These are phyloP conservation scores for Diatrype stigma DNA, from an alignment of 2,329 filamentous ascomycete species.

Conservation along the genomic window DNA sequence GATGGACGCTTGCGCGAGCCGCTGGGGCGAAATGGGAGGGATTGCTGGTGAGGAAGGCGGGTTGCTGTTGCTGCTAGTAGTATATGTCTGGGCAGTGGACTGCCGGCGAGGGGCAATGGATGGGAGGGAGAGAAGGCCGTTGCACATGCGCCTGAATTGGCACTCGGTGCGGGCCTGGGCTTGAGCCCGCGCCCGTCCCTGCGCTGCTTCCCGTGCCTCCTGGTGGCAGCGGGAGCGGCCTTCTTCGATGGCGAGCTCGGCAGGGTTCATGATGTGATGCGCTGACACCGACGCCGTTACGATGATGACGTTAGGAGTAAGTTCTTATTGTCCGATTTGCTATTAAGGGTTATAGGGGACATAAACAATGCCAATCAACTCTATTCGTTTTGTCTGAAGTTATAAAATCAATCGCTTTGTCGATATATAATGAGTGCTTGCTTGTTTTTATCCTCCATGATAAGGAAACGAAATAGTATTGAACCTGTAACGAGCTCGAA, in stretches of 20 bases:
- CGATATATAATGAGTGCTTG: no score
- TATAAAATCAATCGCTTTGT: no score
- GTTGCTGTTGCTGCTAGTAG: neutral
- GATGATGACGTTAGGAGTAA: no score
- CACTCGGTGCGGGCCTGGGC: neutral
- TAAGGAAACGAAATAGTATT: no score
- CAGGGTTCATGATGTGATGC: neutral
- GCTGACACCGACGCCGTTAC: no score
- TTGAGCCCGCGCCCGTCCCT: neutral
- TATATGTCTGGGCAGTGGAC: no score
- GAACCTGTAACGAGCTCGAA: no score
- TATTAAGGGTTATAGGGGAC: no score
- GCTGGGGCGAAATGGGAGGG: slow-evolving; percentile 32
- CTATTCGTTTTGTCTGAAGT: no score
- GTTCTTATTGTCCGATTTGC: no score
- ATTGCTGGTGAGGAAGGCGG: slow-evolving; percentile 21
- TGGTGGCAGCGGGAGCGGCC: neutral
- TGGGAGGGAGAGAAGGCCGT: neutral
- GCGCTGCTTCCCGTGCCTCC: neutral
- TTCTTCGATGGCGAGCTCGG: neutral
- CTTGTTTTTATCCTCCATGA: no score
- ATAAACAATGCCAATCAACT: no score
- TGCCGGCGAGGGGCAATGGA: slow-evolving; percentile 4
- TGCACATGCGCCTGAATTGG: neutral
- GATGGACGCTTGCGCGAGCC: slow-evolving; percentile 32